Base-by-base conservation (phyloP, 1,139 yeast species). In the Yamadazyma sp. region DNA sequence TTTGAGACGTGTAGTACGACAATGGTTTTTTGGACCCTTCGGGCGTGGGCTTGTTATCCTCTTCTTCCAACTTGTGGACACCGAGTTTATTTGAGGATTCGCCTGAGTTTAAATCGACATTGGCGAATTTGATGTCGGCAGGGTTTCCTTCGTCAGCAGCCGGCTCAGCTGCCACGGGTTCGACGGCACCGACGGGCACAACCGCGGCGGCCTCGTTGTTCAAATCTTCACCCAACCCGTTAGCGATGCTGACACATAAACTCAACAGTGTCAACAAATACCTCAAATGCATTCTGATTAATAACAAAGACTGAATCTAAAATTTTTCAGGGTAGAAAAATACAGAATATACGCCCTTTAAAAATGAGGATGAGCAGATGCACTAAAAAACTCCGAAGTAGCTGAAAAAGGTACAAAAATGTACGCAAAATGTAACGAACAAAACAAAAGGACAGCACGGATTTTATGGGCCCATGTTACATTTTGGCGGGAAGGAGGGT, bases 11-110 rank as follows among this genome's bases (percentile, higher is more conserved):
- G n/a, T 37, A 33, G 3, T 61, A 59, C 27, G 48, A 48, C 37
- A 63, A 49, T 3, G 66, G 66, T 17, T 36, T 44, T 37, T 64
- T 62, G 28, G 51, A 46, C 31, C 51, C 43, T 1, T 43, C 40
- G 2, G 66, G 61, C 3, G 66, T 58, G 10, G 71, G 71, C 11
- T 42, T 46, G 46, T 65, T 62, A 42, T 66, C 71, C 23, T 52
- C 65, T 20, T 51, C 64, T 7, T 49, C 57, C 10, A 65, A 25
- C 4, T 43, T 42, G 31, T 55, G 53, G 16, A 64, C 62, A 20
- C 61, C 59, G 22, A 64, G 45, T 33, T 52, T 59, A 31, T 48
- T 45, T 3, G 46, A 36, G 5, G 49, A 36, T 37, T 49, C 54
- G 2, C 54, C 54, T 17, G 25, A 33, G 17, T 37, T 16, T n/a